Base-by-base conservation (phyloP, 2,329 filamentous ascomycete species). In the Cladosporium sp. region DNA sequence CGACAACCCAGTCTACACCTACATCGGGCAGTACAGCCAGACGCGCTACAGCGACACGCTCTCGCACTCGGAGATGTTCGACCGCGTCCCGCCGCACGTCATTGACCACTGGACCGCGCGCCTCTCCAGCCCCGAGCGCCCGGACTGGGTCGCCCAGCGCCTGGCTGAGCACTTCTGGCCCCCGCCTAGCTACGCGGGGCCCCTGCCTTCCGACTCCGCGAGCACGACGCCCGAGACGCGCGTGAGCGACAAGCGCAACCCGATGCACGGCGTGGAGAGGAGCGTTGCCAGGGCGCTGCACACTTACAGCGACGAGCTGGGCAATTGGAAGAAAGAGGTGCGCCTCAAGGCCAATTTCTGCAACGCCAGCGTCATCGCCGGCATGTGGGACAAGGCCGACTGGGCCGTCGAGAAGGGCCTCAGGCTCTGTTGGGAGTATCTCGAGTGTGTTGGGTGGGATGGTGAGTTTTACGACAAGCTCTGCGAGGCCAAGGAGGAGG, bases 381-480 rank as follows among this genome's bases (percentile, higher is more conserved):
- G 64, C 15, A 65, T 67, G 1, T 75, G 75, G 54, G 58, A 63
- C 9, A 58, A 67, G 57, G 63, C 67, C 30, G 72, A 75, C 58
- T 60, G 63, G 1, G 71, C 67, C 32, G 59, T 65, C 5, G 62
- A 65, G 9, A 66, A 67, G 0, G 71, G 71, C 5, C 59, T 76
- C 7, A 63, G 73, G 15, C 64, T 75, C 19, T 73, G 67, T 68
- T 74, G 69, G 69, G 72, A 76, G 59, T 76, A 75, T 43, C 61
- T 76, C 22, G 55, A 73, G 57, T 75, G 71, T 50, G 62, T 69
- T 3, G 60, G 62, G 12, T 76, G 66, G 59, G 69, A 72, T 40
- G 47, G 53, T 9, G 63, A 62, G 2, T 72, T 75, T 60, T 74
- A 74, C 53, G 57, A 67, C 4, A 60, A 66, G 57, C 62, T 75